These are phyloP conservation scores for Leccinum pellstonianum DNA, from an alignment of 768 basidiomycete species.

Conservation along the genomic window DNA sequence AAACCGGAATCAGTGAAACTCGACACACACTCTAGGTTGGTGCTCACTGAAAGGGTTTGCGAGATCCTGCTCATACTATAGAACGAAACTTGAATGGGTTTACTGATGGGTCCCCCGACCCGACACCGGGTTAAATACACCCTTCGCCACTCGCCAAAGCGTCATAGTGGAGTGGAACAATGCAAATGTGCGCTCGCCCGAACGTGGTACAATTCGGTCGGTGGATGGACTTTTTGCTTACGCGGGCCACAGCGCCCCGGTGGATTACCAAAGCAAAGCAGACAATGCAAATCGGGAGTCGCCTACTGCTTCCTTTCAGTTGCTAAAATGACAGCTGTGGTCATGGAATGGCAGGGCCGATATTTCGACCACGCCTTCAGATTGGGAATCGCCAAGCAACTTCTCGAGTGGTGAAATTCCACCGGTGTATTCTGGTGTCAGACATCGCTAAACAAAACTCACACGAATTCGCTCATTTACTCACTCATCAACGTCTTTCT, in stretches of 20 bases:
- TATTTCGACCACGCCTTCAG: not conserved
- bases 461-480: slow-evolving; percentile 4
- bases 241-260: slow-evolving; percentile 1
- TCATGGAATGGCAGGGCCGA: not conserved
- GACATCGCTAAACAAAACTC: slow-evolving; percentile 3
- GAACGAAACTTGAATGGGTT: not conserved
- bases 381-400: not conserved
- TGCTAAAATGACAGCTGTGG: slow-evolving; percentile 7
- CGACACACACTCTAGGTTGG: not conserved
- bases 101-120: not conserved
- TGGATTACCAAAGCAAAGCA: slow-evolving; percentile 3
- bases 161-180: slow-evolving; percentile 22
- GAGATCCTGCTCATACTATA: slow-evolving; percentile 33
- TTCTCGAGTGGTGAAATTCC: not conserved
- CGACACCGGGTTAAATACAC: slow-evolving; percentile 24
- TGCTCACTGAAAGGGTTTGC: slow-evolving; percentile 30
- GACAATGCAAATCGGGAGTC: slow-evolving; percentile 14
- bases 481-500: not conserved
- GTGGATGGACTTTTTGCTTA: slow-evolving; percentile 14
- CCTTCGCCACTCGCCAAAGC: slow-evolving; percentile 28
- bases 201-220: slow-evolving; percentile 10
- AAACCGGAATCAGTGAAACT: not conserved
- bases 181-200: slow-evolving; percentile 12
- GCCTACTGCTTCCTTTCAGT: not conserved
- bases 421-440: not conserved